Evolutionary conservation across 768 basidiomycete genomes (phyloP).

Genomic region (Chalciporus pseudorubinellus): DNA sequence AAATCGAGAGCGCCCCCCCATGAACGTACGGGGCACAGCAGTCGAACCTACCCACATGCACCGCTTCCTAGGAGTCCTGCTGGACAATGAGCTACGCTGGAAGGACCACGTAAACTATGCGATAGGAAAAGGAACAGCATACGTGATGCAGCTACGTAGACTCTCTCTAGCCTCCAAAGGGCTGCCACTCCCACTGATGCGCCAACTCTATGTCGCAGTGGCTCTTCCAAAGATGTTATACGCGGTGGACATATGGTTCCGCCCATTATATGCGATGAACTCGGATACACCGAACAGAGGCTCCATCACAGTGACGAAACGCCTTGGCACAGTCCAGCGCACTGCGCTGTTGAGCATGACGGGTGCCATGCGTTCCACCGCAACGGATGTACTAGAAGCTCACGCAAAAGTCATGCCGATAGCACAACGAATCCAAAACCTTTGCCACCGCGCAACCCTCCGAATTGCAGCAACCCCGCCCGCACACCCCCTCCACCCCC

Average conservation of each 20-base stretch:
- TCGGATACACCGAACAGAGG: neutral
- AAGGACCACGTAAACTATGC: neutral
- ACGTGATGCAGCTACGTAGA: neutral
- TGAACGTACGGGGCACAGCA: neutral
- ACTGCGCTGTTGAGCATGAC: too few species aligned
- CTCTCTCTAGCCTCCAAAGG: neutral
- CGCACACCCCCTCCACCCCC: neutral
- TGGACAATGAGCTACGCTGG: neutral
- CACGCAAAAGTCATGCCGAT: neutral
- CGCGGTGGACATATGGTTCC: slow-evolving; percentile 10
- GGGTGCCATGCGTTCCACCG: too few species aligned
- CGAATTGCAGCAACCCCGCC: neutral
- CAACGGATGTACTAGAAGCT: neutral
- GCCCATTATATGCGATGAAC: neutral
- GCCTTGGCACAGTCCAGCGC: too few species aligned
- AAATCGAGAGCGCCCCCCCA: neutral
- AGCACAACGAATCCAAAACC: neutral
- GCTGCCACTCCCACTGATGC: neutral
- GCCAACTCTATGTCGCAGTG: neutral
- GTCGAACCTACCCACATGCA: neutral
- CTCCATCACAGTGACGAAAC: too few species aligned
- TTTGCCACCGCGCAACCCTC: neutral
- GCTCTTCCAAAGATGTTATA: slow-evolving; percentile 12
- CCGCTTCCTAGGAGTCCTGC: neutral
- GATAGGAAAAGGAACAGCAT: neutral